A percentile compares a stretch with the other conserved stretches of the same genome.
Evolutionary conservation across 1,284 basidiomycete genomes (phyloP).

Genomic region (Leccinum pachyderme): DNA sequence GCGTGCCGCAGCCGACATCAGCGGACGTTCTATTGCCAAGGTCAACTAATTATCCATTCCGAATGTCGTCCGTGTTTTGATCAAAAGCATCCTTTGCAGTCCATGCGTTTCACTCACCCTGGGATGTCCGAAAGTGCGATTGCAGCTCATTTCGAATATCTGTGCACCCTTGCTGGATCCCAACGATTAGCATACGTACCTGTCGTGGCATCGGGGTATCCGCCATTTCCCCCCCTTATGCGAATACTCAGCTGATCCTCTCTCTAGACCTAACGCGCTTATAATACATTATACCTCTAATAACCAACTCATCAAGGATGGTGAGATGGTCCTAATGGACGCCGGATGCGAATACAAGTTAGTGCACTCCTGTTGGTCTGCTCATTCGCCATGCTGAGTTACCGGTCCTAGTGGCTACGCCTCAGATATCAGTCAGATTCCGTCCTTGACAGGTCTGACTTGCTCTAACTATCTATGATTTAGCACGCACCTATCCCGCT

Average conservation of each 20-base stretch:
- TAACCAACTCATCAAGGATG: constrained; percentile 68
- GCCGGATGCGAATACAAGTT: constrained; percentile 89
- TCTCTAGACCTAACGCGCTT: constrained; percentile 71
- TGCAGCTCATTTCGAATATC: constrained; percentile 87
- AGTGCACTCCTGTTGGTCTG: constrained; percentile 25
- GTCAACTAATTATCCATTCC: constrained; percentile 35
- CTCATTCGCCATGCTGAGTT: constrained; percentile 7
- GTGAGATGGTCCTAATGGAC: constrained; percentile 86
- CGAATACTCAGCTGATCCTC: constrained; percentile 6
- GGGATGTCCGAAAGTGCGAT: constrained; percentile 74
- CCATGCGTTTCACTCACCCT: constrained; percentile 78
- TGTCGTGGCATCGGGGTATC: constrained; percentile 89
- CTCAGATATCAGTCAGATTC: constrained; percentile 83
- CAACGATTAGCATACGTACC: constrained; percentile 91
- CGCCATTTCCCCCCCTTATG: constrained; percentile 1
- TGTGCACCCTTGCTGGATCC: constrained; percentile 75
- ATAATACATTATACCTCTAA: constrained; percentile 94
- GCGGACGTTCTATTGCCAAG: constrained; percentile 74
- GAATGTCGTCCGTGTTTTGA: constrained; percentile 1
- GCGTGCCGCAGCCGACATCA: constrained; percentile 74
- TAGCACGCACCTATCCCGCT: constrained; percentile 87
- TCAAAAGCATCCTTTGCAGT: constrained; percentile 39
- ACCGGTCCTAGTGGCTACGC: constrained; percentile 76
- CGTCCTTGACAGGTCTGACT: constrained; percentile 1
- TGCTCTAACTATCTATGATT: constrained; percentile 10